phyloP scores from a whole-genome alignment of 306 rosid genomes.

The Mimosa pudica region DNA sequence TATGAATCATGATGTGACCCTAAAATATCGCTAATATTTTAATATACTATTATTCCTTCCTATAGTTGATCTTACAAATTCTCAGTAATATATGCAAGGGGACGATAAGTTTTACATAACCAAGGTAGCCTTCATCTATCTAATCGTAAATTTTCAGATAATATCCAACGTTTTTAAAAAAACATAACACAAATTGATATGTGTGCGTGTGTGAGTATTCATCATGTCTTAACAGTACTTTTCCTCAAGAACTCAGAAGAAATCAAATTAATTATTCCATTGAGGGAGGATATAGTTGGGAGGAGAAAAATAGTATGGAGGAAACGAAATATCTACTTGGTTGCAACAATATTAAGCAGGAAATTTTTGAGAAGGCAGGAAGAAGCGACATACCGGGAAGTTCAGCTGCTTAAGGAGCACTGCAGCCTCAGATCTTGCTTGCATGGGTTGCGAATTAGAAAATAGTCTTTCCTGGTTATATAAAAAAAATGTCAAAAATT shows the following conservation, averaged over 20 bases:
- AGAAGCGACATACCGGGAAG: constrained; percentile 60
- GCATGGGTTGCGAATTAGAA: constrained; percentile 83
- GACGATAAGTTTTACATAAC: background rate
- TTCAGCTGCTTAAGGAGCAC: constrained; percentile 83
- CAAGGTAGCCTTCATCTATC: background rate
- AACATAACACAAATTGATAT: background rate
- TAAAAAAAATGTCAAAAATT: constrained; percentile 34
- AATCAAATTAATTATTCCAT: background rate
- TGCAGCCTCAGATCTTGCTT: constrained; percentile 96
- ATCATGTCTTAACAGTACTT: constrained; percentile 12
- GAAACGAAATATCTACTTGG: background rate
- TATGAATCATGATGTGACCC: constrained; percentile 17
- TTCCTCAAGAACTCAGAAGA: background rate
- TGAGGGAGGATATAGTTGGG: background rate
- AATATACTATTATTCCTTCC: background rate
- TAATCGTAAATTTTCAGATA: background rate
- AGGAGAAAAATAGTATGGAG: background rate
- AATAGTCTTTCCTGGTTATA: constrained; percentile 67
- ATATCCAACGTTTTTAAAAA: background rate
- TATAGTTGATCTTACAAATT: constrained; percentile 6
- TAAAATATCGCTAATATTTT: background rate
- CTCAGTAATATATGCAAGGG: constrained; percentile 19
- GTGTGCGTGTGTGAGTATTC: background rate
- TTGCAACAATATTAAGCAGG: background rate
- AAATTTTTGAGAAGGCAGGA: background rate